These are phyloP conservation scores for Verticillium klebahnii DNA, from an alignment of 2,329 filamentous ascomycete genomes.

Conservation along the genomic window DNA sequence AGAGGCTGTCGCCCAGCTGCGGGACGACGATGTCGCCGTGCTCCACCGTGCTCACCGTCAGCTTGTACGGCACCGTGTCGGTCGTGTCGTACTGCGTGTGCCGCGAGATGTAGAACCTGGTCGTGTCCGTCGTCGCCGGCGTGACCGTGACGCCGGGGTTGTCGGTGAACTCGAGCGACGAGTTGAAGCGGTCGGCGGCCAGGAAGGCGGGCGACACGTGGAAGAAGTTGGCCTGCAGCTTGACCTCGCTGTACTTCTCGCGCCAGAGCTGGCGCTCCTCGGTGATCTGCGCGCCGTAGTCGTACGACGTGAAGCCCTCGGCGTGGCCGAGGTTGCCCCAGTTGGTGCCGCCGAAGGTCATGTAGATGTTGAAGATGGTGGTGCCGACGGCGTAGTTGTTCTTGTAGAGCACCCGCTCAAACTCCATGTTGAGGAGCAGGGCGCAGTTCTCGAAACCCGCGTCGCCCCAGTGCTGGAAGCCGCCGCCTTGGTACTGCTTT, in stretches of 20 bases:
- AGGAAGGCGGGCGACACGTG: constrained; percentile 69
- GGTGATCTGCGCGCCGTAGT: constrained; percentile 53
- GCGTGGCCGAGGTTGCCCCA: constrained; percentile 76
- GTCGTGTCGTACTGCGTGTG: constrained; percentile 62
- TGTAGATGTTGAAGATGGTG: constrained; percentile 69
- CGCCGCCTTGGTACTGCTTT: constrained; percentile 62
- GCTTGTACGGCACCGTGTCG: constrained; percentile 54
- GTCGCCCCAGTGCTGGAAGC: constrained; percentile 73
- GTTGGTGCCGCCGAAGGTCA: constrained; percentile 77
- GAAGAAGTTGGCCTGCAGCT: constrained; percentile 70
- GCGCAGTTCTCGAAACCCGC: constrained; percentile 64
- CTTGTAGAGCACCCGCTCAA: constrained; percentile 76
- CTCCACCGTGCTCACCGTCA: constrained; percentile 56
- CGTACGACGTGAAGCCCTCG: constrained; percentile 57
- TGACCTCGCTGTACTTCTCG: constrained; percentile 77
- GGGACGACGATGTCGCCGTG: constrained; percentile 51
- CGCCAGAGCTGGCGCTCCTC: constrained; percentile 65
- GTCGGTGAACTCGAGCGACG: constrained; percentile 13
- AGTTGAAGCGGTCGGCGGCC: constrained; percentile 31
- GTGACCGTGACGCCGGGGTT: constrained; percentile 54
- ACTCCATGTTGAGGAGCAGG: constrained; percentile 64
- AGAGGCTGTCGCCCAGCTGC: constrained; percentile 51
- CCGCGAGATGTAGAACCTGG: constrained; percentile 61
- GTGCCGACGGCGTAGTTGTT: constrained; percentile 64
- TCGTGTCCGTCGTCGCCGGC: constrained; percentile 47